Percentiles rank a stretch among this genome's conserved stretches.
phyloP scores from a whole-genome alignment of 1,139 yeast species.

The Maudiozyma humilis region DNA sequence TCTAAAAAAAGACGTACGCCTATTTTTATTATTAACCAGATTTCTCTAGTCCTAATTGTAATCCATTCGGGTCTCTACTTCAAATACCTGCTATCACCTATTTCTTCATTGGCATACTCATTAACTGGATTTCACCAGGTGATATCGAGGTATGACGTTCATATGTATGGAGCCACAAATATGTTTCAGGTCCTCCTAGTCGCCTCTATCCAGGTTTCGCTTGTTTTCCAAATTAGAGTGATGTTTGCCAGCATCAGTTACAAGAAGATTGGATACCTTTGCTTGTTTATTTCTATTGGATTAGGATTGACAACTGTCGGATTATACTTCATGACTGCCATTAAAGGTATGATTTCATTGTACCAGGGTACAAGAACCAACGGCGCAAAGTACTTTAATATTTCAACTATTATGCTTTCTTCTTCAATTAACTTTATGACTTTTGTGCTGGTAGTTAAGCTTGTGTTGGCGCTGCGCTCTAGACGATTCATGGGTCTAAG shows the following conservation, averaged over 20 bases:
- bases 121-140: slow-evolving; percentile 43
- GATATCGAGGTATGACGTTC: slow-evolving; percentile 32
- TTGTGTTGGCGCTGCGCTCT: slow-evolving; percentile 57
- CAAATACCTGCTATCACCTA: slow-evolving; percentile 45
- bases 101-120: slow-evolving; percentile 40
- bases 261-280: slow-evolving; percentile 34
- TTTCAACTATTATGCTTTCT: slow-evolving; percentile 57
- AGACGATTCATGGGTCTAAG: slow-evolving; percentile 69
- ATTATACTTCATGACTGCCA: slow-evolving; percentile 44
- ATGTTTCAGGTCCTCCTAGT: slow-evolving; percentile 53
- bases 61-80: slow-evolving; percentile 55
- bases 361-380: slow-evolving; percentile 23
- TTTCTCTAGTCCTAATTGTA: slow-evolving; percentile 46
- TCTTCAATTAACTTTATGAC: slow-evolving; percentile 59
- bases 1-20: slow-evolving; percentile 51
- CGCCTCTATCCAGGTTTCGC: slow-evolving; percentile 50
- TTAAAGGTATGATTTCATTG: slow-evolving; percentile 31
- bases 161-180: slow-evolving; percentile 49
- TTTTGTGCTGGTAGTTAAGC: slow-evolving; percentile 49
- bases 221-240: slow-evolving; percentile 61
- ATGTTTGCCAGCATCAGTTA: slow-evolving; percentile 54
- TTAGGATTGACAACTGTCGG: slow-evolving; percentile 46
- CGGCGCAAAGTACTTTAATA: slow-evolving; percentile 35
- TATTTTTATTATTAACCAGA: slow-evolving; percentile 60
- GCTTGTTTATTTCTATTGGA: slow-evolving; percentile 37